A percentile compares a stretch with the other conserved stretches of the same genome.
phyloP scores from a whole-genome alignment of 2,329 filamentous ascomycete species.

The Acrodontium crateriforme region DNA sequence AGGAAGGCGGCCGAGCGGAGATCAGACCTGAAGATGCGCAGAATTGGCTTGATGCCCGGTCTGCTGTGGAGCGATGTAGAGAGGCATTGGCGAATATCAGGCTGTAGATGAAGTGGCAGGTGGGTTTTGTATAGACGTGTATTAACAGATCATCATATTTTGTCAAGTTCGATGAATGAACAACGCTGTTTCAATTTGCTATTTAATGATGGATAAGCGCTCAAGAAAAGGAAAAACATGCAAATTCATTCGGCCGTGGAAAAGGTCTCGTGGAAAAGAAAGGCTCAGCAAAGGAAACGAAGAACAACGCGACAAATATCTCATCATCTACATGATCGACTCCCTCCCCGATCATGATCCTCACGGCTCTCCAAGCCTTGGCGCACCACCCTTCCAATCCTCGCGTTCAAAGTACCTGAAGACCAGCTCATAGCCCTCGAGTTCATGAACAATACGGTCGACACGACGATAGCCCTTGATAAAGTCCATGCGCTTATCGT shows the following conservation, averaged over 20 bases:
- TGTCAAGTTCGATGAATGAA: too few species aligned
- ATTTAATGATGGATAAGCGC: too few species aligned
- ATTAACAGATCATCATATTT: too few species aligned
- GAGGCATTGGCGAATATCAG: conserved; percentile 28
- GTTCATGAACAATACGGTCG: conserved; percentile 90
- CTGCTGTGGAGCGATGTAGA: conserved; percentile 32
- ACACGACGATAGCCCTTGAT: conserved; percentile 78
- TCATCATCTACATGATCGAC: neutral
- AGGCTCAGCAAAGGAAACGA: too few species aligned
- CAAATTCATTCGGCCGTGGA: too few species aligned
- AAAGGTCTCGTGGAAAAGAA: too few species aligned
- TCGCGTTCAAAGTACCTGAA: conserved; percentile 94
- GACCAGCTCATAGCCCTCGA: conserved; percentile 92
- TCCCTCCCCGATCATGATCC: neutral
- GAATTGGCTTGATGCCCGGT: conserved; percentile 29
- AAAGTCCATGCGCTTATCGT: conserved; percentile 49
- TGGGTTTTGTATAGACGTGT: too few species aligned
- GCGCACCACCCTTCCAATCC: conserved; percentile 57
- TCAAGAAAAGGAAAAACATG: too few species aligned
- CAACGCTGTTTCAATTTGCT: too few species aligned
- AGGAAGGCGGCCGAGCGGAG: conserved; percentile 27
- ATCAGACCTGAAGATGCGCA: conserved; percentile 22
- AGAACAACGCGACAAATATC: too few species aligned
- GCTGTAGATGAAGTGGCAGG: too few species aligned
- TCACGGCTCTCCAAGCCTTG: conserved; percentile 42